These are phyloP conservation scores for Fusarium chaquense DNA, from an alignment of 2,329 filamentous ascomycete genomes.

Conservation along the genomic window DNA sequence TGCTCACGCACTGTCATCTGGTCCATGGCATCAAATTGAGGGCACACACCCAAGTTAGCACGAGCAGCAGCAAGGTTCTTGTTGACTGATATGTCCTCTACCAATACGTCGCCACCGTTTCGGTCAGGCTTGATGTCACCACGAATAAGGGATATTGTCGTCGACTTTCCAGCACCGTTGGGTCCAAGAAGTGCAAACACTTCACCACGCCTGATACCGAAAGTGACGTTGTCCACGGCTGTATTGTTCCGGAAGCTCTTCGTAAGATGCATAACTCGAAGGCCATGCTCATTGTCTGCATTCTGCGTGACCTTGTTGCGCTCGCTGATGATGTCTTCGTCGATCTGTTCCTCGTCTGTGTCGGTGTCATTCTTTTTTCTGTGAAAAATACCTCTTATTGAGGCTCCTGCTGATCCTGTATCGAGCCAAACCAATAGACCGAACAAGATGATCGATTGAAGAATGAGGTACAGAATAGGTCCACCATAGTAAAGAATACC, in stretches of 20 bases:
- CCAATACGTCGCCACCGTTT: constrained; percentile 81
- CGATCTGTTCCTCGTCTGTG: constrained; percentile 53
- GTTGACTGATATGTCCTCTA: constrained; percentile 82
- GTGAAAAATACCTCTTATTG: constrained; percentile 57
- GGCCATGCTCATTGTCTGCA: constrained; percentile 65
- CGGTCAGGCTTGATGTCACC: constrained; percentile 83
- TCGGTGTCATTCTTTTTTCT: constrained; percentile 49
- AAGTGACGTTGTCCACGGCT: constrained; percentile 90
- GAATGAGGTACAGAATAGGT: constrained; percentile 83
- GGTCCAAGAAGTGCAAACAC: constrained; percentile 91
- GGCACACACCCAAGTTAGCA: constrained; percentile 87
- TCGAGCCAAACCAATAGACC: constrained; percentile 82
- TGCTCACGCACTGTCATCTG: constrained; percentile 91
- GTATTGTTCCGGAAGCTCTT: constrained; percentile 82
- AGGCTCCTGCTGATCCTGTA: constrained; percentile 74
- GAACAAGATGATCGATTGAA: constrained; percentile 80
- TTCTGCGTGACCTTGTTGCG: constrained; percentile 67
- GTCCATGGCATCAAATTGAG: constrained; percentile 89
- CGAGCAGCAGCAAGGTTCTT: constrained; percentile 78
- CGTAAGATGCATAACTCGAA: constrained; percentile 82
- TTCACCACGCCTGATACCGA: constrained; percentile 82
- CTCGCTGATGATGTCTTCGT: constrained; percentile 75
- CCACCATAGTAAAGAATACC: constrained; percentile 82
- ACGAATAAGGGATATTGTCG: constrained; percentile 87
- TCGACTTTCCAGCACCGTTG: constrained; percentile 92